These are phyloP conservation scores for Diaporthe vaccinii DNA, from an alignment of 2,329 filamentous ascomycete genomes.

Conservation along the genomic window DNA sequence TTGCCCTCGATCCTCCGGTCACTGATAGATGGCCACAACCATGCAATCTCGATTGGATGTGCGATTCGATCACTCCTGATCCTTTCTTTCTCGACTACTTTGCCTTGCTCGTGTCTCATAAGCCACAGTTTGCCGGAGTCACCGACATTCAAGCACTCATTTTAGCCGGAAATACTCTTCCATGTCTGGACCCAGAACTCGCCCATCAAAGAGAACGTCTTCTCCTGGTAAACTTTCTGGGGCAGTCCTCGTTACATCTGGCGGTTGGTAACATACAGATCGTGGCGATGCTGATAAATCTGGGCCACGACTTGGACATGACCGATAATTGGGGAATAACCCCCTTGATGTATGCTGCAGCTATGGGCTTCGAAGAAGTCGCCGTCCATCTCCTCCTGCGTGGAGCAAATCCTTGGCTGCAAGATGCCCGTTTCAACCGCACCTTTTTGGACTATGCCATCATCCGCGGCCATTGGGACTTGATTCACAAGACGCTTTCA, in stretches of 20 bases:
- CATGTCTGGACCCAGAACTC: too few relatives aligned
- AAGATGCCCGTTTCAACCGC: neutral
- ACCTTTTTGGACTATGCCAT: constrained; percentile 1
- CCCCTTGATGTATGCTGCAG: constrained; percentile 8
- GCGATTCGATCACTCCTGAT: neutral
- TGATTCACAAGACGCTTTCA: neutral
- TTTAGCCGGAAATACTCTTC: neutral
- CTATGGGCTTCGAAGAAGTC: neutral
- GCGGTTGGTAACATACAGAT: neutral
- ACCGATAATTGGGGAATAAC: neutral
- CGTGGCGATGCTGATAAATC: neutral
- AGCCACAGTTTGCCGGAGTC: neutral
- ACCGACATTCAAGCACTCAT: neutral
- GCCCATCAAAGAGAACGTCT: neutral
- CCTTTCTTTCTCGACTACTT: neutral
- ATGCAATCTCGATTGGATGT: neutral
- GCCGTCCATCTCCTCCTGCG: neutral
- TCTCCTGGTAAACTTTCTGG: neutral
- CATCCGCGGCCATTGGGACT: neutral
- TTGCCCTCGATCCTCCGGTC: neutral
- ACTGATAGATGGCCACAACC: neutral
- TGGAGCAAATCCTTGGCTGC: neutral
- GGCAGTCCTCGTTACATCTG: neutral
- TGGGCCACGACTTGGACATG: neutral
- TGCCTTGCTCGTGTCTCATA: neutral